Evolutionary conservation across 192 early-diverging fungal species (phyloP), one percentile per base, ranked within the genome.

Genomic region (Coemansia sp.): DNA sequence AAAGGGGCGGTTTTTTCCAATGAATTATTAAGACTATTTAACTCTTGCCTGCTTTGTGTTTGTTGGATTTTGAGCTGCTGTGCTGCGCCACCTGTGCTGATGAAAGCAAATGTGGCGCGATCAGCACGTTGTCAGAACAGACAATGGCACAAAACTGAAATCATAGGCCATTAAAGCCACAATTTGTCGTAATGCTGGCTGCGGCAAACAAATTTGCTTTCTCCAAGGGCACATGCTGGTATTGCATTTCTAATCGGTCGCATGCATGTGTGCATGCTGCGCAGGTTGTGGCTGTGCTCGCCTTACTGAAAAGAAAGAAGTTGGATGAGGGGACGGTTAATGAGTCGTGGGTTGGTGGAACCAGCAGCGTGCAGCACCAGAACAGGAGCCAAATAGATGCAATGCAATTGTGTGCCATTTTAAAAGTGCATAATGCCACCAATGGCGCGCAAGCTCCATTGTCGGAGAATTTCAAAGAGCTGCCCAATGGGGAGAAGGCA

Each of bases 41-140:
- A 35, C 45, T 2, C 10, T 14, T 39, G 38, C 13, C 38, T 39
- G 38, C 23, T 26, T 26, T 23, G n/a, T 43, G 45, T 23, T 23
- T 26, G 24, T 16, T 55, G 26, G 26, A 31, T 28, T 4, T 33
- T 51, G 51, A n/a, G 14, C 51, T n/a, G 51, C 26, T 26, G 26
- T 55, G 35, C 57, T 55, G 57, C 57, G 57, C 57, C 57, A 33
- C 26, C 31, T 28, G 51, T 11, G 51, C 51, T n/a, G 51, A 28
- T 28, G 51, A 55, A 55, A 26, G 24, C 26, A 31, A n/a, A 21
- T 5, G 26, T 28, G 51, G 51, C 51, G 51, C 28, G 51, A 55
- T 55, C 26, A 26, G 6, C 26, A 21, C 18, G 18, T 42, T 42
- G 40, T 31, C 31, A 4, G 31, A 31, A 4, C 31, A 31, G 4